Percentiles rank a stretch among this genome's conserved stretches.
Evolutionary conservation across 2,329 filamentous ascomycete genomes (phyloP).

Genomic region (Sporothrix euskadiensis): DNA sequence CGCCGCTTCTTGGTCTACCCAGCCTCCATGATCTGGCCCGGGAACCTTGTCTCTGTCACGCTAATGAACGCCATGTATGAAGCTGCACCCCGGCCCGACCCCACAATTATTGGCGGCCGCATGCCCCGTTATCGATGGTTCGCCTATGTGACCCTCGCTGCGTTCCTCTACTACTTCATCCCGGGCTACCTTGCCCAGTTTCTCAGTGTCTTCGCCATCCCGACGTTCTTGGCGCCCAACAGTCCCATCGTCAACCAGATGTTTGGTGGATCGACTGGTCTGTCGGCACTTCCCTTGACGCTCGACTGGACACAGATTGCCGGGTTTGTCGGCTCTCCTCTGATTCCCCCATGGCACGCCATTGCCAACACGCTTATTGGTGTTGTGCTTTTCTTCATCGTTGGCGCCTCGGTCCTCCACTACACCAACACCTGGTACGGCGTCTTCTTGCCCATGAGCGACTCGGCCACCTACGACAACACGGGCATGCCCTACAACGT

Average conservation of each 20-base stretch:
- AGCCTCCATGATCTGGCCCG: slow-evolving; percentile 74
- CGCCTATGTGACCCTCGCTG: slow-evolving; percentile 43
- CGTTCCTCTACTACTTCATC: slow-evolving; percentile 57
- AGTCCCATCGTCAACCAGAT: slow-evolving; percentile 51
- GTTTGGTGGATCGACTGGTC: slow-evolving; percentile 50
- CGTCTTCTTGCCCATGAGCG: slow-evolving; percentile 67
- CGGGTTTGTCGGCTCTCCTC: slow-evolving; percentile 66
- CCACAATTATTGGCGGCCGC: slow-evolving; percentile 59
- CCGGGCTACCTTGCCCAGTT: slow-evolving; percentile 53
- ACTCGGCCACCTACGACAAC: slow-evolving; percentile 71
- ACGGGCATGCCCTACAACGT: slow-evolving; percentile 66
- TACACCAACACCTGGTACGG: slow-evolving; percentile 67
- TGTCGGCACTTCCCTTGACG: slow-evolving; percentile 47
- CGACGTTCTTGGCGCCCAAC: slow-evolving; percentile 51
- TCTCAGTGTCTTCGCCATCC: slow-evolving; percentile 50
- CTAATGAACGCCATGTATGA: slow-evolving; percentile 75
- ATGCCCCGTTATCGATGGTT: slow-evolving; percentile 61
- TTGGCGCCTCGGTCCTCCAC: slow-evolving; percentile 61
- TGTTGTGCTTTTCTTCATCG: slow-evolving; percentile 64
- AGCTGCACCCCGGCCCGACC: slow-evolving; percentile 51
- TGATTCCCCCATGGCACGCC: slow-evolving; percentile 71
- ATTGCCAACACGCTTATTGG: slow-evolving; percentile 73
- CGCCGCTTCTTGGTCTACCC: slow-evolving; percentile 64
- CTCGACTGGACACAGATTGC: slow-evolving; percentile 63
- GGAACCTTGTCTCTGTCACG: slow-evolving; percentile 64